phyloP scores from a whole-genome alignment of 2,329 filamentous ascomycete species.

The Hypomyces perniciosus region DNA sequence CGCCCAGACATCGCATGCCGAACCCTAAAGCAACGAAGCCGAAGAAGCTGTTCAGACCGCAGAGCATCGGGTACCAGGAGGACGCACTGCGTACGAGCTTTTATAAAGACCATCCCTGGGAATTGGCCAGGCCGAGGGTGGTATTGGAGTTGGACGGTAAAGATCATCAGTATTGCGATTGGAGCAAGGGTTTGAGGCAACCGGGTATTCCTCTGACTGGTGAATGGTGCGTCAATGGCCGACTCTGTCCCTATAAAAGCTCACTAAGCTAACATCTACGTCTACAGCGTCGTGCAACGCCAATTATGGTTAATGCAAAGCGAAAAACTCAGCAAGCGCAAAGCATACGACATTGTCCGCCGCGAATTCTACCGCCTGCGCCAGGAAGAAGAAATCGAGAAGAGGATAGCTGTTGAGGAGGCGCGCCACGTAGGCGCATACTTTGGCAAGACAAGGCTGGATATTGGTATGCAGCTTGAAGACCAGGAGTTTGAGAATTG shows the following conservation, averaged over 20 bases:
- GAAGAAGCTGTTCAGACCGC: slow-evolving; percentile 74
- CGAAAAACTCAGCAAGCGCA: slow-evolving; percentile 50
- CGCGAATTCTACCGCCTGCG: slow-evolving; percentile 86
- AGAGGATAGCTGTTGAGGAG: slow-evolving; percentile 80
- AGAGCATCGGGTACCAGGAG: slow-evolving; percentile 73
- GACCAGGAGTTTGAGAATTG: slow-evolving; percentile 74
- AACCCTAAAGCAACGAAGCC: slow-evolving; percentile 46
- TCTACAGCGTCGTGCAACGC: slow-evolving; percentile 79
- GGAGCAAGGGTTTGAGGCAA: slow-evolving; percentile 70
- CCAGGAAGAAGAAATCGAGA: slow-evolving; percentile 74
- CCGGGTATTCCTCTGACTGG: slow-evolving; percentile 71
- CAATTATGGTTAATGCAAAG: slow-evolving; percentile 79
- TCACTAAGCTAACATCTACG: slow-evolving; percentile 14
- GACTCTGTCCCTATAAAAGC: not conserved
- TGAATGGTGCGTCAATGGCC: slow-evolving; percentile 61
- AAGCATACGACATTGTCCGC: slow-evolving; percentile 81
- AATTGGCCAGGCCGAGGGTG: slow-evolving; percentile 80
- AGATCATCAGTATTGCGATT: slow-evolving; percentile 70
- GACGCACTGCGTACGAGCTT: slow-evolving; percentile 76
- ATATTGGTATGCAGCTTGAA: slow-evolving; percentile 78
- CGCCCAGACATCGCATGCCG: slow-evolving; percentile 38
- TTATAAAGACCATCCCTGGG: slow-evolving; percentile 95
- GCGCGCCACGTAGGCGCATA: slow-evolving; percentile 78
- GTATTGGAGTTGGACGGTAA: slow-evolving; percentile 81
- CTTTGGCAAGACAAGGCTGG: slow-evolving; percentile 71